A percentile compares a stretch with the other conserved stretches of the same genome.
phyloP scores from a whole-genome alignment of 306 rosid genomes.

The Vicia faba region DNA sequence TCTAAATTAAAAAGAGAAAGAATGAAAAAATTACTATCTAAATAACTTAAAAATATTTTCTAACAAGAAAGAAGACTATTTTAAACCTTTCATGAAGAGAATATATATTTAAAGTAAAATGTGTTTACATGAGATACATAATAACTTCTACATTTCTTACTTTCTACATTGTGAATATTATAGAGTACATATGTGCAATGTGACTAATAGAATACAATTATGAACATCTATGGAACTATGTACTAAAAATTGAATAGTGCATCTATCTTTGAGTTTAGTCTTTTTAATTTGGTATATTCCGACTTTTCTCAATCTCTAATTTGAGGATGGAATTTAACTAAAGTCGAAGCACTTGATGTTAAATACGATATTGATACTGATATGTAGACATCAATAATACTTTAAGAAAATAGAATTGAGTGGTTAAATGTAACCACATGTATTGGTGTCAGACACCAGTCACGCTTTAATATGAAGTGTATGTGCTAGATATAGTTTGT shows the following conservation, averaged over 20 bases:
- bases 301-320: neutral
- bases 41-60: too few relatives aligned
- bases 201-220: conserved; percentile 27
- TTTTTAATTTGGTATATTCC: neutral
- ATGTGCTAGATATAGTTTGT: neutral
- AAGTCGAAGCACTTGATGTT: too few relatives aligned
- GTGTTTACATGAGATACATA: neutral
- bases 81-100: too few relatives aligned
- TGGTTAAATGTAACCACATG: neutral
- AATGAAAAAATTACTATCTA: too few relatives aligned
- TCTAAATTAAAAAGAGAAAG: too few relatives aligned
- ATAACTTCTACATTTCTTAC: conserved; percentile 4
- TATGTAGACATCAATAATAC: neutral
- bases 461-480: neutral
- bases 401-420: neutral
- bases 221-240: conserved; percentile 11
- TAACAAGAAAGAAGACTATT: too few relatives aligned
- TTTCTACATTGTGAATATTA: conserved; percentile 13
- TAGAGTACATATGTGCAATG: conserved; percentile 19
- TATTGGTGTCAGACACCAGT: neutral
- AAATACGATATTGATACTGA: too few relatives aligned
- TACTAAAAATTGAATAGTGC: conserved; percentile 26
- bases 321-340: conserved; percentile 4
- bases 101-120: neutral
- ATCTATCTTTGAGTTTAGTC: conserved; percentile 14